These are phyloP conservation scores for Carpinus fangiana DNA, from an alignment of 306 rosid genomes.

Conservation along the genomic window DNA sequence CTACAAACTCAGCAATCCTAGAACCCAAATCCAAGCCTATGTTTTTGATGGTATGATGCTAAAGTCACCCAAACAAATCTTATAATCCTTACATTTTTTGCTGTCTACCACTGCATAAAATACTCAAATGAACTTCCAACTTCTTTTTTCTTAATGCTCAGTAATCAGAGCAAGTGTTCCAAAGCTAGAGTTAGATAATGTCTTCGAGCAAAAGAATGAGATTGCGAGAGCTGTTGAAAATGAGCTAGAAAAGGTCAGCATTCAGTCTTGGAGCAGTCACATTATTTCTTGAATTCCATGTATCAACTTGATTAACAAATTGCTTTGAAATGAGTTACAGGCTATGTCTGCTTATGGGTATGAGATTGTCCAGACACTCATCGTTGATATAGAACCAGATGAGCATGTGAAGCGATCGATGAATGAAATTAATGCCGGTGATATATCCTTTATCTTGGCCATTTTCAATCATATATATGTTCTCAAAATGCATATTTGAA, in stretches of 20 bases:
- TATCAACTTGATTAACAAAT: not conserved
- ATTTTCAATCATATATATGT: not conserved
- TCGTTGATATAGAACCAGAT: slow-evolving; percentile 64
- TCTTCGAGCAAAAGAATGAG: slow-evolving; percentile 65
- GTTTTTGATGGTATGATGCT: slow-evolving; percentile 62
- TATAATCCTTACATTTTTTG: not conserved
- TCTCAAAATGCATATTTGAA: not conserved
- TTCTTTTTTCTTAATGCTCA: slow-evolving; percentile 21
- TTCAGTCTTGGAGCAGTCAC: not conserved
- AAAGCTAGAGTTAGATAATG: slow-evolving; percentile 61
- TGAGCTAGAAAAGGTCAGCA: slow-evolving; percentile 67
- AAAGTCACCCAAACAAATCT: not conserved
- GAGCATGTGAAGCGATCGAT: slow-evolving; percentile 61
- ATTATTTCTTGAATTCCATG: not conserved
- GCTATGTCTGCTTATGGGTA: slow-evolving; percentile 67
- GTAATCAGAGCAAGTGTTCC: slow-evolving; percentile 69
- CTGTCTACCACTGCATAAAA: not conserved
- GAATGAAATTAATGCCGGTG: slow-evolving; percentile 80
- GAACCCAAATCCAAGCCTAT: slow-evolving; percentile 65
- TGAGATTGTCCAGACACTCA: slow-evolving; percentile 71
- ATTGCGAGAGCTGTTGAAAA: slow-evolving; percentile 64
- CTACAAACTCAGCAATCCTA: slow-evolving; percentile 66
- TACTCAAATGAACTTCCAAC: not conserved
- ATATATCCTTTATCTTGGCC: not conserved
- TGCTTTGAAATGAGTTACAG: slow-evolving; percentile 32